phyloP scores from a whole-genome alignment of 2,329 filamentous ascomycete genomes.

The Saccharata proteae region DNA sequence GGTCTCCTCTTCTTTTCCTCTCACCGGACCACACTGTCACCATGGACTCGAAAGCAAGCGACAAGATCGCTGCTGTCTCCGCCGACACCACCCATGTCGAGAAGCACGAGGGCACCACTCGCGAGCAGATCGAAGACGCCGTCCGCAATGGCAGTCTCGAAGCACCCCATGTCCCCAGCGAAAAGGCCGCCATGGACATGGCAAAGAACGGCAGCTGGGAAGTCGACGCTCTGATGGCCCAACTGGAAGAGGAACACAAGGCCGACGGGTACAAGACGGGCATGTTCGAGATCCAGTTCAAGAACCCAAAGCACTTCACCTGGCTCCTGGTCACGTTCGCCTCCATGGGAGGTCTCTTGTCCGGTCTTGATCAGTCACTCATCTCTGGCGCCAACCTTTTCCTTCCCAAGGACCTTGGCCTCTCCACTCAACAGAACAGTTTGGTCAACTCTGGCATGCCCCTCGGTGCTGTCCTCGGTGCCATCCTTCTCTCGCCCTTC shows the following conservation, averaged over 20 bases:
- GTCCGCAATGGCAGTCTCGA: constrained; percentile 6
- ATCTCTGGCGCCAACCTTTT: constrained; percentile 61
- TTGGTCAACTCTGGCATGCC: constrained; percentile 61
- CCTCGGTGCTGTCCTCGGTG: constrained; percentile 58
- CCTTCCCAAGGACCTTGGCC: constrained; percentile 45
- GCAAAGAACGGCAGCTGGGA: constrained; percentile 23
- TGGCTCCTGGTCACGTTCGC: constrained; percentile 58
- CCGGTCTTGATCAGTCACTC: constrained; percentile 59
- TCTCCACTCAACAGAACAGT: constrained; percentile 46
- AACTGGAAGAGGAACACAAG: constrained; percentile 27
- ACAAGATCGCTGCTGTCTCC: constrained; percentile 1
- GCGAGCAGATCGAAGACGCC: constrained; percentile 4
- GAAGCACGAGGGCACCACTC: constrained; percentile 2
- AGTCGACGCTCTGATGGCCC: constrained; percentile 31
- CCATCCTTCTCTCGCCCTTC: constrained; percentile 51
- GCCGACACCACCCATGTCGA: constrained; percentile 6
- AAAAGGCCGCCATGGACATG: constrained; percentile 7
- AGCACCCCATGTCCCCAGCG: constrained; percentile 1
- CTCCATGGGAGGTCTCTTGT: constrained; percentile 63
- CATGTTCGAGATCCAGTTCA: constrained; percentile 45
- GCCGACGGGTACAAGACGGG: constrained; percentile 25
- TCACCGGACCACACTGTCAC: no score
- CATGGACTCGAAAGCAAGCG: constrained; percentile 4
- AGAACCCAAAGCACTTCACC: constrained; percentile 53
- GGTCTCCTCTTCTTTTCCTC: no score